A percentile compares a stretch with the other conserved stretches of the same genome.
phyloP scores from a whole-genome alignment of 2,329 filamentous ascomycete genomes.

The Aspergillus fructus region DNA sequence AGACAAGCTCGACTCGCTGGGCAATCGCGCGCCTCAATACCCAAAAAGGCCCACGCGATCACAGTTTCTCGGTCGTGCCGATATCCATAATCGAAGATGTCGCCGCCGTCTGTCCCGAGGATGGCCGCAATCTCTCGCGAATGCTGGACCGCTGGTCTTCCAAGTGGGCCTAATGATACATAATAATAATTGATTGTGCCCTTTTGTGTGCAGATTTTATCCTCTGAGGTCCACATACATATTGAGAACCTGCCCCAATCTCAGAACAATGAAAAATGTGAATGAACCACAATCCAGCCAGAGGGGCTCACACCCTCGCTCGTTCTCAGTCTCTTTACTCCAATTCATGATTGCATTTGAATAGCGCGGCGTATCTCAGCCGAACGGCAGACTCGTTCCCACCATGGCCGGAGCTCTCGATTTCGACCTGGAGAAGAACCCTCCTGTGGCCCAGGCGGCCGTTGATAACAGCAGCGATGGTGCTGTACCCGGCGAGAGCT shows the following conservation, averaged over 20 bases:
- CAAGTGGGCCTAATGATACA: constrained; percentile 5
- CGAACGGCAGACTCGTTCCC: constrained; percentile 7
- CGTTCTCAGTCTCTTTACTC: not conserved
- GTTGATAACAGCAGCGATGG: constrained; percentile 40
- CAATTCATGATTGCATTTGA: not conserved
- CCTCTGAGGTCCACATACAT: constrained; percentile 4
- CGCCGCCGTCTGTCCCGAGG: not conserved
- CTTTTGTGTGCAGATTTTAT: not conserved
- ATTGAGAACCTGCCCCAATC: not conserved
- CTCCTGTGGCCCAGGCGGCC: constrained; percentile 26
- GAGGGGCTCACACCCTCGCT: constrained; percentile 4
- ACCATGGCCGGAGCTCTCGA: constrained; percentile 23
- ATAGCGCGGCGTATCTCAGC: constrained; percentile 2
- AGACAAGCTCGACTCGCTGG: constrained; percentile 6
- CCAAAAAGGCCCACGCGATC: not conserved
- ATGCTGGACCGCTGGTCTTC: not conserved
- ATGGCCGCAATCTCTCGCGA: not conserved
- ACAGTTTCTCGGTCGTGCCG: not conserved
- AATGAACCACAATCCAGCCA: constrained; percentile 1
- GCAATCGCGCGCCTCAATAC: constrained; percentile 2
- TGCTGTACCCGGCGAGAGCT: constrained; percentile 59
- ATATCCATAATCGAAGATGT: constrained; percentile 2
- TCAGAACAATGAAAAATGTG: not conserved
- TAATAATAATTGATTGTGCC: not conserved
- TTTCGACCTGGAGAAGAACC: constrained; percentile 35